phyloP scores from a whole-genome alignment of 306 rosid species.

The Cicer arietinum region DNA sequence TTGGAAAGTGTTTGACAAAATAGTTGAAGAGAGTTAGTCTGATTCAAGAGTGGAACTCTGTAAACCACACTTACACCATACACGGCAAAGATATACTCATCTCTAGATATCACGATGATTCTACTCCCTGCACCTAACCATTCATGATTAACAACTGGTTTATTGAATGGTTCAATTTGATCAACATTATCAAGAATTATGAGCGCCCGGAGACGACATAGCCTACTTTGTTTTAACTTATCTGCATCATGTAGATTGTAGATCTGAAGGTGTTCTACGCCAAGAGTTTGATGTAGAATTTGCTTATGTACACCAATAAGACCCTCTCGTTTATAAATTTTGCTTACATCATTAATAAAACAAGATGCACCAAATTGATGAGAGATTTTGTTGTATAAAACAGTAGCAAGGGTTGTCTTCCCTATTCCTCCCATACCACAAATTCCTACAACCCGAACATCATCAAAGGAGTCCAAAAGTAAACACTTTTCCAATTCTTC shows the following conservation, averaged over 20 bases:
- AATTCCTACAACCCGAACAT: slow-evolving; percentile 36
- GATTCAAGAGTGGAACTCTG: neutral
- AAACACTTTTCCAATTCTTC: slow-evolving; percentile 34
- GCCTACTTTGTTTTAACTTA: neutral
- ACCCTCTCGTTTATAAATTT: neutral
- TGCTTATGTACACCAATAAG: neutral
- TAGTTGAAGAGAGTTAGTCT: neutral
- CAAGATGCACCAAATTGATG: slow-evolving; percentile 1
- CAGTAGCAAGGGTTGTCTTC: slow-evolving; percentile 31
- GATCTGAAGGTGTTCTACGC: neutral
- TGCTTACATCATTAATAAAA: slow-evolving; percentile 27
- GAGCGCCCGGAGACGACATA: neutral
- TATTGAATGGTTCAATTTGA: neutral
- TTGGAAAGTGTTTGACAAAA: slow-evolving; percentile 37
- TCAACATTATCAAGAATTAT: slow-evolving; percentile 38
- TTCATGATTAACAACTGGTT: neutral
- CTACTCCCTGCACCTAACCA: slow-evolving; percentile 36
- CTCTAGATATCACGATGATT: slow-evolving; percentile 28
- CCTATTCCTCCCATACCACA: slow-evolving; percentile 47
- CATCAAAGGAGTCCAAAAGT: neutral
- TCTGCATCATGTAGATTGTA: neutral
- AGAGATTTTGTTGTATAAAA: neutral
- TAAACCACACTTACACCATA: neutral
- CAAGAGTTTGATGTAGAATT: slow-evolving; percentile 8
- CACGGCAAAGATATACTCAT: slow-evolving; percentile 13